These are phyloP conservation scores for Suillus discolor DNA, from an alignment of 768 basidiomycete genomes.

Conservation along the genomic window DNA sequence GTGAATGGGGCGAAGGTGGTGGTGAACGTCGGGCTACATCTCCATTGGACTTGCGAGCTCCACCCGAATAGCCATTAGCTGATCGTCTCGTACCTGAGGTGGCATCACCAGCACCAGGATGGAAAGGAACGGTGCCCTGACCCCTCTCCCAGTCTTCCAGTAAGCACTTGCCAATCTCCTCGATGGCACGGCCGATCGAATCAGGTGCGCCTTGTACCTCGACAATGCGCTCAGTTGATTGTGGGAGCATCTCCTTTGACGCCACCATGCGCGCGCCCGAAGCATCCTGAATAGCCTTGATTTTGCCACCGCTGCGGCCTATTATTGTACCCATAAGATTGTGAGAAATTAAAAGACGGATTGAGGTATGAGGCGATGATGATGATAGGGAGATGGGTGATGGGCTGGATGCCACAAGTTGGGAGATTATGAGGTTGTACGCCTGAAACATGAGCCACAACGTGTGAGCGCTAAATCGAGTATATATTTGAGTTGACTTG, in stretches of 20 bases:
- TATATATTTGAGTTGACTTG: conserved; percentile 33
- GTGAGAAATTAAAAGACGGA: conserved; percentile 97
- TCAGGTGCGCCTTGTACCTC: conserved; percentile 96
- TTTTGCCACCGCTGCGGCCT: conserved; percentile 94
- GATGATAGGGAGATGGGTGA: conserved; percentile 72
- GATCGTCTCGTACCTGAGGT: conserved; percentile 53
- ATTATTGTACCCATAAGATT: conserved; percentile 99
- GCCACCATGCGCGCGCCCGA: conserved; percentile 99
- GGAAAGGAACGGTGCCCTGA: conserved; percentile 92
- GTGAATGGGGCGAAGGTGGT: conserved; percentile 37
- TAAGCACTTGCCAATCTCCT: conserved; percentile 94
- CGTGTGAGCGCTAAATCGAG: conserved; percentile 12
- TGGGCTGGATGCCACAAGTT: conserved; percentile 83
- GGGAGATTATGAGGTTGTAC: conserved; percentile 91
- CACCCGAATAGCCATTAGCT: conserved; percentile 51
- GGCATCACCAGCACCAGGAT: conserved; percentile 86
- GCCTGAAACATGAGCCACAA: conserved; percentile 53
- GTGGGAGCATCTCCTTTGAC: conserved; percentile 98
- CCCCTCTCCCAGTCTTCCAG: conserved; percentile 97
- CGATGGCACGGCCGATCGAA: conserved; percentile 88
- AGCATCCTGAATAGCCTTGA: conserved; percentile 96
- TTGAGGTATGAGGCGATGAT: conserved; percentile 71
- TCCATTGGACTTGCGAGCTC: conserved; percentile 67
- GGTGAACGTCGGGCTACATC: conserved; percentile 48
- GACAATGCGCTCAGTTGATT: conserved; percentile 98